Base-by-base conservation (phyloP, 1,284 basidiomycete species). In the Papiliotrema laurentii region DNA sequence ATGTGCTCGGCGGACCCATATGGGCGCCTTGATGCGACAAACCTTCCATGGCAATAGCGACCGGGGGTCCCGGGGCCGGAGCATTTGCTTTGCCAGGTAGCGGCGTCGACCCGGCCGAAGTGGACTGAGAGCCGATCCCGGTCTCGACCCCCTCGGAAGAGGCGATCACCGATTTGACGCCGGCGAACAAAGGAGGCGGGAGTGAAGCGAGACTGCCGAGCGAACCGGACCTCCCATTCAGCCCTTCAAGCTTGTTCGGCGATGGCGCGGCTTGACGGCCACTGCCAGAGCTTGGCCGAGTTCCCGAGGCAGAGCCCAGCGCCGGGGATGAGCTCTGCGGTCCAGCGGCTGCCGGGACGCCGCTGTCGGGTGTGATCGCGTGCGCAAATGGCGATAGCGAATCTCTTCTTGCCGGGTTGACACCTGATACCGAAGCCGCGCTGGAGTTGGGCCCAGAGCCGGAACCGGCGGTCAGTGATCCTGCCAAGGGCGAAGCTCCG, bases 401-500 rank as follows among this genome's bases (percentile, higher is more conserved):
- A 24, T 37, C 33, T 16, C 40, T 10, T 18, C 47, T 22, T 22
- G 11, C n/a, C 19, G 21, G 22, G 33, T 49, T 26, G 26, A 25
- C 24, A 21, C 21, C 33, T 14, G 22, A n/a, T n/a, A n/a, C n/a
- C n/a, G n/a, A n/a, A n/a, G n/a, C n/a, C n/a, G n/a, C n/a, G n/a
- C n/a, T n/a, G n/a, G n/a, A n/a, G n/a, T n/a, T n/a, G n/a, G n/a
- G 11, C 7, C 14, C 24, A 4, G 45, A n/a, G 4, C 11, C 28
- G 25, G 47, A 9, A 27, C 63, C 63, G 6, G 53, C 45, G 10
- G 64, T 61, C 4, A 71, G 57, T 2, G 68, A 68, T 3, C 68
- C 70, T 18, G 68, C 68, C 4, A 72, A 55, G 1, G 67, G 68
- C 0, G 70, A 72, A n/a, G 67, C 63, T 6, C 61, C 63, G 10